Evolutionary conservation across 345 rosid species (phyloP).

Genomic region (Eutrema yunnanense): DNA sequence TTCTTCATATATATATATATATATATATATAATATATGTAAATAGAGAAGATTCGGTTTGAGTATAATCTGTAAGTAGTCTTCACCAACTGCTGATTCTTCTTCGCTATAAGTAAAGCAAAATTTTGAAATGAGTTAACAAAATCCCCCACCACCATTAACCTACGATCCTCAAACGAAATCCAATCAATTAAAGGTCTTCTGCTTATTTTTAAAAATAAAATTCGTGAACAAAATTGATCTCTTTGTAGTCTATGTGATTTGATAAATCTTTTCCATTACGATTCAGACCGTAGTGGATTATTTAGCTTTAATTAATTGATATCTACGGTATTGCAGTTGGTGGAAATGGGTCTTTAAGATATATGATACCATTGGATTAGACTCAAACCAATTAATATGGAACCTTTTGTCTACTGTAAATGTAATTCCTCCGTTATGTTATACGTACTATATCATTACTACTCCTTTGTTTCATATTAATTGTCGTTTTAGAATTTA

Average conservation of each 20-base stretch:
- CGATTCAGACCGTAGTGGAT: neutral
- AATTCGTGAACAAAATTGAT: neutral
- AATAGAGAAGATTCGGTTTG: conserved; percentile 6
- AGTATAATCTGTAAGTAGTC: neutral
- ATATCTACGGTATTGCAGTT: neutral
- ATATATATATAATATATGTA: neutral
- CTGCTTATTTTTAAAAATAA: neutral
- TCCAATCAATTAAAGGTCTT: neutral
- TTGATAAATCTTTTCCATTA: neutral
- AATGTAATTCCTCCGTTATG: neutral
- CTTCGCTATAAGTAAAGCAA: neutral
- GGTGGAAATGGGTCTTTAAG: neutral
- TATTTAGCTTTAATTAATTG: neutral
- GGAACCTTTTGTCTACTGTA: conserved; percentile 2
- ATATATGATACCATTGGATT: neutral
- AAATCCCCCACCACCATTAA: neutral
- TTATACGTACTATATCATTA: neutral
- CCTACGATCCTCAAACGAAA: neutral
- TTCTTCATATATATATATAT: neutral
- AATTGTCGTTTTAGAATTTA: too few species aligned
- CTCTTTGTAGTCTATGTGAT: neutral
- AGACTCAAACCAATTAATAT: neutral
- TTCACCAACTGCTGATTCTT: neutral
- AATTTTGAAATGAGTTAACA: neutral
- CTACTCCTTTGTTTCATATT: too few species aligned